phyloP scores from a whole-genome alignment of 2,329 filamentous ascomycete genomes.

The Orbilia ellipsospora region DNA sequence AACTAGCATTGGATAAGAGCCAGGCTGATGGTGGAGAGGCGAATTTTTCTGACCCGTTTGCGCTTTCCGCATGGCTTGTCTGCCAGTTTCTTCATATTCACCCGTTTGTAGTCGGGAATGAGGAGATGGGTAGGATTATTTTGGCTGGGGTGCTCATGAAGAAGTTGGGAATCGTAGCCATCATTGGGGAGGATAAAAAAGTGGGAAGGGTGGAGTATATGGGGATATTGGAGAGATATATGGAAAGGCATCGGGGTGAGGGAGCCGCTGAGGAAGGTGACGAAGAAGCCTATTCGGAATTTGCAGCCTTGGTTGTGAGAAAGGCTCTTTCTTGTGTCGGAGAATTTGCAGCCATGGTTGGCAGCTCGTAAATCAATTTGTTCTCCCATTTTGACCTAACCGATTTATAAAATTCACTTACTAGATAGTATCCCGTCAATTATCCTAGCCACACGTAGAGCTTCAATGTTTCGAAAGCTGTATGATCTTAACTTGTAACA shows the following conservation, averaged over 20 bases:
- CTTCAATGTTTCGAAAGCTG: no score
- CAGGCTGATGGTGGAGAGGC: conserved; percentile 6
- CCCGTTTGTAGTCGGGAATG: conserved; percentile 36
- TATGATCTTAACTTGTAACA: no score
- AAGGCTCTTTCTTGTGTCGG: conserved; percentile 18
- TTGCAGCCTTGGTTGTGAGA: conserved; percentile 37
- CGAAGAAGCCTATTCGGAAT: conserved; percentile 36
- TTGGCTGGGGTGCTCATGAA: conserved; percentile 38
- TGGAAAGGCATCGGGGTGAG: conserved; percentile 9
- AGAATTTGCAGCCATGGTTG: conserved; percentile 37
- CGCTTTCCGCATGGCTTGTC: conserved; percentile 29
- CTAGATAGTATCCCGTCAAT: no score
- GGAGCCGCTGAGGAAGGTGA: background rate
- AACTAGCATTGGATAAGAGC: conserved; percentile 25
- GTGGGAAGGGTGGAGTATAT: conserved; percentile 26
- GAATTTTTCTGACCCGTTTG: conserved; percentile 37
- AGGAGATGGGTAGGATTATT: conserved; percentile 48
- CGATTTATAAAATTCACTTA: no score
- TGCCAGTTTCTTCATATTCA: conserved; percentile 37
- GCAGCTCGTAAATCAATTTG: conserved; percentile 23
- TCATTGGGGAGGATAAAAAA: conserved; percentile 27
- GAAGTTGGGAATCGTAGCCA: conserved; percentile 28
- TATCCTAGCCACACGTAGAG: no score
- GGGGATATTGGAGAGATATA: conserved; percentile 25
- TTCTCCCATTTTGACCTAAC: background rate